phyloP scores from a whole-genome alignment of 345 rosid genomes.

The Diplotaxis tenuifolia region DNA sequence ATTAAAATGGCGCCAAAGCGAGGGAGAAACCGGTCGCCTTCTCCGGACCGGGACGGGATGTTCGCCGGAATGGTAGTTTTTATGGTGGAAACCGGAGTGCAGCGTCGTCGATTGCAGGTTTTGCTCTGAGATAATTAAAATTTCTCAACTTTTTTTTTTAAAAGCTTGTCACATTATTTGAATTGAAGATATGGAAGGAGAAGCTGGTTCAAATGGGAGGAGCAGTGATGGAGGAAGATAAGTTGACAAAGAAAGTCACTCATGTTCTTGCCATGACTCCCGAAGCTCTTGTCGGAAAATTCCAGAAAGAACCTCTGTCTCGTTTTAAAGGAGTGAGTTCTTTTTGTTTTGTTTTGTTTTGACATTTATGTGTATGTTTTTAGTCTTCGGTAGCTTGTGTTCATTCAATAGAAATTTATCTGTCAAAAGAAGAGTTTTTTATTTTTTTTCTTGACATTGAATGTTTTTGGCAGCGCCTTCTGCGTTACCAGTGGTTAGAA shows the following conservation, averaged over 20 bases:
- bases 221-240: conserved; percentile 48
- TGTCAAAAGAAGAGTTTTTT: background rate
- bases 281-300: conserved; percentile 44
- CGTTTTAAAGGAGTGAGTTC: conserved; percentile 46
- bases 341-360: background rate
- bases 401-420: too few relatives aligned
- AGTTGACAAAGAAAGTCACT: conserved; percentile 54
- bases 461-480: conserved; percentile 52
- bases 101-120: conserved; percentile 87
- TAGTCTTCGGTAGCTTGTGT: background rate
- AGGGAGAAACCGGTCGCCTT: conserved; percentile 41
- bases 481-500: conserved; percentile 80
- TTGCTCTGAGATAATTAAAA: background rate
- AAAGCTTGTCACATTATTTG: background rate
- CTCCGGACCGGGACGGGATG: conserved; percentile 60
- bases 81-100: conserved; percentile 65
- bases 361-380: background rate
- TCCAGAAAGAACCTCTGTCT: conserved; percentile 39
- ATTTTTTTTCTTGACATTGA: background rate
- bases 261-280: conserved; percentile 61
- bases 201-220: conserved; percentile 90
- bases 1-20: conserved; percentile 71
- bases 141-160: background rate
- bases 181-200: conserved; percentile 79
- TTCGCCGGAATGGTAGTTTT: conserved; percentile 69